Evolutionary conservation across 2,329 filamentous ascomycete species (phyloP).

Genomic region (Exophiala dermatitidis): DNA sequence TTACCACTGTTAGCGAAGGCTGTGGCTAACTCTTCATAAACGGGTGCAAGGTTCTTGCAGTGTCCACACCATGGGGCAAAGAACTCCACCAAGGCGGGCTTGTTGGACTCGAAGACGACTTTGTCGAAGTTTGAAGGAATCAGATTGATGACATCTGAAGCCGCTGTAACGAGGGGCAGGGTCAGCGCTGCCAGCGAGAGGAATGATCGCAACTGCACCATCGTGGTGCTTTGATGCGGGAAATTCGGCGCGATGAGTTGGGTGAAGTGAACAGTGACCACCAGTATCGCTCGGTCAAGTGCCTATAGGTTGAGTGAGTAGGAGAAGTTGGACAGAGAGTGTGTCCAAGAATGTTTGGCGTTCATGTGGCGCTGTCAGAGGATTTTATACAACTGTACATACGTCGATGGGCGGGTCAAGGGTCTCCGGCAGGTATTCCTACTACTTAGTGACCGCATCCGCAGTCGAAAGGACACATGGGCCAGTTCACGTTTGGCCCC

Average conservation of each 20-base stretch:
- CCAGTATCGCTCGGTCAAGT: no score
- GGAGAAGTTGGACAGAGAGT: neutral
- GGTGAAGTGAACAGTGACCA: neutral
- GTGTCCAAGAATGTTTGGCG: neutral
- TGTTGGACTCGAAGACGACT: slow-evolving; percentile 81
- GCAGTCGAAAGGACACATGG: slow-evolving; percentile 4
- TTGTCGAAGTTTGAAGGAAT: slow-evolving; percentile 86
- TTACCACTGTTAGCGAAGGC: slow-evolving; percentile 66
- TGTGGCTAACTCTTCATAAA: slow-evolving; percentile 83
- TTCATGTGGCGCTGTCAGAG: neutral
- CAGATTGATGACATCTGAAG: slow-evolving; percentile 83
- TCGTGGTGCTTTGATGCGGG: slow-evolving; percentile 3
- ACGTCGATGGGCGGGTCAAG: neutral
- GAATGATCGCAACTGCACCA: slow-evolving; percentile 18
- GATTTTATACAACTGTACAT: neutral
- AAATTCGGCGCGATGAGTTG: neutral
- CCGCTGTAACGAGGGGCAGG: slow-evolving; percentile 52
- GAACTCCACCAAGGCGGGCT: slow-evolving; percentile 95
- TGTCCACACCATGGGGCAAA: slow-evolving; percentile 98
- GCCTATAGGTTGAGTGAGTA: neutral
- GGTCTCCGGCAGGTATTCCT: neutral
- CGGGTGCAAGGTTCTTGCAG: slow-evolving; percentile 93
- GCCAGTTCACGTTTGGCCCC: slow-evolving; percentile 2
- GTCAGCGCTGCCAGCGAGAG: slow-evolving; percentile 33
- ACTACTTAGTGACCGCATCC: slow-evolving; percentile 1